Evolutionary conservation across 1,139 yeast genomes (phyloP).

Genomic region (Scheffersomyces lignicola): DNA sequence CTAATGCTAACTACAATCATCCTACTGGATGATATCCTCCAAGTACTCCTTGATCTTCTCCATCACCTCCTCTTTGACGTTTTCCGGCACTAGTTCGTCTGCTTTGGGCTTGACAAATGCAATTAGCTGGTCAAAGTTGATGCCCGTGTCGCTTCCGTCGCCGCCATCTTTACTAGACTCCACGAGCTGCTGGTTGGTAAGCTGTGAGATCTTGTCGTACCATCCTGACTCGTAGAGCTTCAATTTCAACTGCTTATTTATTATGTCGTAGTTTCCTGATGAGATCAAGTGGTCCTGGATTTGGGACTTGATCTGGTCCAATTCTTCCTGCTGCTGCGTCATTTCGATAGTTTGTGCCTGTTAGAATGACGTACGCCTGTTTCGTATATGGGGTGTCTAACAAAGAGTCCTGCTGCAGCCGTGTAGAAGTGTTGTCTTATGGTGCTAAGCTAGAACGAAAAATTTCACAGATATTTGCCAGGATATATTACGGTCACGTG

Average conservation of each 20-base stretch:
- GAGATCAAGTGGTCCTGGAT: constrained; percentile 71
- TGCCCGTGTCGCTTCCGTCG: constrained; percentile 27
- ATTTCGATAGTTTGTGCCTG: constrained; percentile 13
- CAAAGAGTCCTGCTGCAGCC: too few species aligned
- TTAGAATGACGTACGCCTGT: neutral
- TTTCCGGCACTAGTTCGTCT: constrained; percentile 65
- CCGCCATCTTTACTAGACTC: neutral
- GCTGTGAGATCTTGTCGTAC: constrained; percentile 70
- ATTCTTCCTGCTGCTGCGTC: constrained; percentile 39
- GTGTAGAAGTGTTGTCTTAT: too few species aligned
- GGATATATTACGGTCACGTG: too few species aligned
- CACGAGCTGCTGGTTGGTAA: constrained; percentile 44
- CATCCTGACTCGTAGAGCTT: constrained; percentile 79
- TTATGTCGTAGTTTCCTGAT: constrained; percentile 77
- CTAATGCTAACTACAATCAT: too few species aligned
- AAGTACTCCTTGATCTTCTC: constrained; percentile 60
- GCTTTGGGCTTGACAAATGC: constrained; percentile 63
- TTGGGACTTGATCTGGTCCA: constrained; percentile 56
- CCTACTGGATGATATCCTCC: constrained; percentile 47
- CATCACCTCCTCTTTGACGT: constrained; percentile 60
- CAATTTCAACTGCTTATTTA: constrained; percentile 60
- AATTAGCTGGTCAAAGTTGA: constrained; percentile 55
- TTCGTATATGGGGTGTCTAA: neutral
- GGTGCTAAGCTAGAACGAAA: too few species aligned
- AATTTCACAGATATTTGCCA: too few species aligned